Conservation (phyloP, 352 stramenopile genomes). For the Blastocystis sp. region DNA sequence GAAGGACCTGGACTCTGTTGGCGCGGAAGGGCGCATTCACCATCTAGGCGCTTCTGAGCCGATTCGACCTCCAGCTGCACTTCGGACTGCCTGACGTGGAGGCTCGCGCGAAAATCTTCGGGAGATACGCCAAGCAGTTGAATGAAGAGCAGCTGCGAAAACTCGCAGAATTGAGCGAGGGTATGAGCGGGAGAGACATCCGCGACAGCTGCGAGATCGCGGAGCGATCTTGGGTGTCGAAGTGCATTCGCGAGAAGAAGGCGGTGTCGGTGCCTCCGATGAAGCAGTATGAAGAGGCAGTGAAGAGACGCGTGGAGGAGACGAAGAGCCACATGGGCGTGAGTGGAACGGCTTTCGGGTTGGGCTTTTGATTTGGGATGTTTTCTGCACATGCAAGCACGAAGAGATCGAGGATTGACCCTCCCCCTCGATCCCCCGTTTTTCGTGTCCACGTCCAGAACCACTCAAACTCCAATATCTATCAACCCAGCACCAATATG, state of each 20-base stretch:
- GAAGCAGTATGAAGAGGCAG: slow-evolving; percentile 77
- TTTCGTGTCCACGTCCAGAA: not conserved
- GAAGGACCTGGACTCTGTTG: slow-evolving; percentile 83
- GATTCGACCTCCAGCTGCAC: slow-evolving; percentile 86
- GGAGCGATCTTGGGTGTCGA: slow-evolving; percentile 85
- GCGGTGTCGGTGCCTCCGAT: slow-evolving; percentile 77
- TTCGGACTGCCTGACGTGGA: slow-evolving; percentile 83
- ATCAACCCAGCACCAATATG: slow-evolving; percentile 39
- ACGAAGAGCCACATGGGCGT: not conserved
- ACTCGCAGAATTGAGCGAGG: slow-evolving; percentile 78
- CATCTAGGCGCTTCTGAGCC: slow-evolving; percentile 79
- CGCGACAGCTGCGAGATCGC: slow-evolving; percentile 90
- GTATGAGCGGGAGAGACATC: slow-evolving; percentile 87
- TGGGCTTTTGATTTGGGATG: slow-evolving; percentile 29
- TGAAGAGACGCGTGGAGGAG: slow-evolving; percentile 76
- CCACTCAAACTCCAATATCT: not conserved
- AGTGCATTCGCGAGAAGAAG: slow-evolving; percentile 81
- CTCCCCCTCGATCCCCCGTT: not conserved
- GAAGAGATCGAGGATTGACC: not conserved
- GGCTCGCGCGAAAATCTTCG: slow-evolving; percentile 82
- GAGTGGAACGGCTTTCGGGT: slow-evolving; percentile 8
- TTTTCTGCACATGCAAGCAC: slow-evolving; percentile 16
- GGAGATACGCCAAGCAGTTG: slow-evolving; percentile 84
- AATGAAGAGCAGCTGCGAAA: slow-evolving; percentile 77
- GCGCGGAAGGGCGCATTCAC: not conserved